Conservation (phyloP, 805 yeast genomes). For the Torulaspora delbrueckii region DNA sequence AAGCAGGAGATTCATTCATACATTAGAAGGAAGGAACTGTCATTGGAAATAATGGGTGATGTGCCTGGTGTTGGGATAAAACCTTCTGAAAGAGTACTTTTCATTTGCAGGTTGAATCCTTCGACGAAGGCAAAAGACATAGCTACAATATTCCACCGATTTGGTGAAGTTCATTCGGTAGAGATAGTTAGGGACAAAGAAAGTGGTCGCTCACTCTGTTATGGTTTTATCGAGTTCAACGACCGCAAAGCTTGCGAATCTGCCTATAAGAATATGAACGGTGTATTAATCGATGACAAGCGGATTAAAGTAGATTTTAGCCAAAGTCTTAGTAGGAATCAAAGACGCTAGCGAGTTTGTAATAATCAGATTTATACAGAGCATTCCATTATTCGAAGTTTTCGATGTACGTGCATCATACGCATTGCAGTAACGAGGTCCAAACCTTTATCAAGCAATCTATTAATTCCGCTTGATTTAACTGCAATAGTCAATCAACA, state of each 20-base stretch:
- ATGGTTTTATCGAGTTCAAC: slow-evolving; percentile 60
- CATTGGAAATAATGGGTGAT: slow-evolving; percentile 62
- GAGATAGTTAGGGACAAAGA: slow-evolving; percentile 47
- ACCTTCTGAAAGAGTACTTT: slow-evolving; percentile 59
- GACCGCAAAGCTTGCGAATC: slow-evolving; percentile 47
- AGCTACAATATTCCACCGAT: slow-evolving; percentile 52
- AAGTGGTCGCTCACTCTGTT: slow-evolving; percentile 49
- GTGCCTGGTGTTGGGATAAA: slow-evolving; percentile 51
- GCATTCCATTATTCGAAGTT: too few relatives aligned
- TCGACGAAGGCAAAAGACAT: slow-evolving; percentile 56
- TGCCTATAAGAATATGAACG: slow-evolving; percentile 61
- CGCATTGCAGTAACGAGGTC: too few relatives aligned
- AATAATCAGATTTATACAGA: too few relatives aligned
- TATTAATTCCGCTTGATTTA: too few relatives aligned
- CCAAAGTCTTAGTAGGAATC: slow-evolving; percentile 42
- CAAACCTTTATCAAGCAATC: too few relatives aligned
- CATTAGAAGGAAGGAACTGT: slow-evolving; percentile 44
- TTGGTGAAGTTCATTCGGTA: slow-evolving; percentile 50
- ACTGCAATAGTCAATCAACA: too few relatives aligned
- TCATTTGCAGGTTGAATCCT: slow-evolving; percentile 60
- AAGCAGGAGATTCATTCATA: slow-evolving; percentile 30
- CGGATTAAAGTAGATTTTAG: slow-evolving; percentile 65
- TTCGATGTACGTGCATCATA: too few relatives aligned
- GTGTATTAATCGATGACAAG: slow-evolving; percentile 58
- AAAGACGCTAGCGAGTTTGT: not conserved